Conservation (phyloP, 2,329 filamentous ascomycete species). For the Cladobotryum mycophilum region DNA sequence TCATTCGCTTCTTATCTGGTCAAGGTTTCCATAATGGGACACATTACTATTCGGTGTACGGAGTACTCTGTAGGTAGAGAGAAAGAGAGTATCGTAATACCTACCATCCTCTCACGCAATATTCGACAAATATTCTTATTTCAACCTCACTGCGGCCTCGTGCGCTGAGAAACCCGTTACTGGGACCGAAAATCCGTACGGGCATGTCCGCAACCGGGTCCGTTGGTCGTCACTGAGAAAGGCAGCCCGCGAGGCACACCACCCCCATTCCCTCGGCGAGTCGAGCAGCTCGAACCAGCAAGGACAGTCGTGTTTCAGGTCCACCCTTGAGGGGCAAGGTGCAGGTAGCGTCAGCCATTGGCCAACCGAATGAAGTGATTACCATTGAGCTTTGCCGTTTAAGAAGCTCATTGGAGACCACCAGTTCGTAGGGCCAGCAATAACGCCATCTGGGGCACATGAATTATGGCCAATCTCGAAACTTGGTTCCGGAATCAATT, state of each 20-base stretch:
- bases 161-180: background rate
- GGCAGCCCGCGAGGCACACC: background rate
- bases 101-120: too few relatives aligned
- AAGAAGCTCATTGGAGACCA: background rate
- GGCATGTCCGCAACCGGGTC: too few relatives aligned
- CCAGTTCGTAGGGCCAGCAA: constrained; percentile 1
- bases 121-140: too few relatives aligned
- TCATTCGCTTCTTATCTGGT: too few relatives aligned
- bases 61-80: too few relatives aligned
- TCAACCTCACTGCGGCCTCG: background rate
- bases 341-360: background rate
- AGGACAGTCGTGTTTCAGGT: constrained; percentile 12
- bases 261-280: background rate
- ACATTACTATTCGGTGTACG: too few relatives aligned
- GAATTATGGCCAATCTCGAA: constrained; percentile 5
- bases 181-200: too few relatives aligned
- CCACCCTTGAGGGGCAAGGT: constrained; percentile 7
- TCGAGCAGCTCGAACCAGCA: background rate
- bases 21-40: too few relatives aligned
- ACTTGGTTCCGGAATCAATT: background rate
- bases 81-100: too few relatives aligned
- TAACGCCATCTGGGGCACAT: constrained; percentile 3
- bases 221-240: background rate
- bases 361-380: background rate
- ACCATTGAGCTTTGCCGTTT: background rate